Percentiles rank a stretch among this genome's conserved stretches.
Evolutionary conservation across 345 rosid genomes (phyloP).

Genomic region (Raphanus raphanistrum): DNA sequence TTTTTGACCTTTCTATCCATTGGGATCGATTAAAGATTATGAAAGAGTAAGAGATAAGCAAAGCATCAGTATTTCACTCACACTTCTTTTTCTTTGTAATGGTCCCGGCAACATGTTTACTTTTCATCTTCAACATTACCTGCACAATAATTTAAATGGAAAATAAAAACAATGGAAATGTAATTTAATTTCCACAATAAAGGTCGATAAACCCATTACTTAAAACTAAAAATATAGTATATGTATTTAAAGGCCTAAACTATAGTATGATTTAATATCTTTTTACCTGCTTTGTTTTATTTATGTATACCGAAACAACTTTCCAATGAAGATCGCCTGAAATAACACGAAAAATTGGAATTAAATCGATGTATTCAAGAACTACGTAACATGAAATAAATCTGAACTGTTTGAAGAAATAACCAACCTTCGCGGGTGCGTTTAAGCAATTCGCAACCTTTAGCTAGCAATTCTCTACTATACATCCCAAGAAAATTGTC

Average conservation of each 20-base stretch:
- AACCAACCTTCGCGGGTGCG: constrained; percentile 86
- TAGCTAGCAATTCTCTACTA: constrained; percentile 83
- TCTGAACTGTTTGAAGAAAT: constrained; percentile 7
- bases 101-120: constrained; percentile 81
- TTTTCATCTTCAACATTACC: constrained; percentile 86
- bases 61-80: constrained; percentile 42
- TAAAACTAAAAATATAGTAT: neutral
- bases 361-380: neutral
- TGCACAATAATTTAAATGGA: constrained; percentile 27
- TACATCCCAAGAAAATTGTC: constrained; percentile 80
- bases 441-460: constrained; percentile 93
- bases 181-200: constrained; percentile 1
- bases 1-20: constrained; percentile 24
- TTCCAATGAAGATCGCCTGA: constrained; percentile 99
- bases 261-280: neutral
- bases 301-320: constrained; percentile 82
- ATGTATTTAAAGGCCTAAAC: neutral
- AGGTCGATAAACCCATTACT: neutral
- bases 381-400: neutral
- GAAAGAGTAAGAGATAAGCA: constrained; percentile 39
- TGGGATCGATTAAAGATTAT: constrained; percentile 6
- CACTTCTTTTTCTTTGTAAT: constrained; percentile 87
- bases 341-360: neutral
- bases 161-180: neutral
- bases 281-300: constrained; percentile 78